Conservation (phyloP, 768 basidiomycete species). For the Lenzites betulinus region DNA sequence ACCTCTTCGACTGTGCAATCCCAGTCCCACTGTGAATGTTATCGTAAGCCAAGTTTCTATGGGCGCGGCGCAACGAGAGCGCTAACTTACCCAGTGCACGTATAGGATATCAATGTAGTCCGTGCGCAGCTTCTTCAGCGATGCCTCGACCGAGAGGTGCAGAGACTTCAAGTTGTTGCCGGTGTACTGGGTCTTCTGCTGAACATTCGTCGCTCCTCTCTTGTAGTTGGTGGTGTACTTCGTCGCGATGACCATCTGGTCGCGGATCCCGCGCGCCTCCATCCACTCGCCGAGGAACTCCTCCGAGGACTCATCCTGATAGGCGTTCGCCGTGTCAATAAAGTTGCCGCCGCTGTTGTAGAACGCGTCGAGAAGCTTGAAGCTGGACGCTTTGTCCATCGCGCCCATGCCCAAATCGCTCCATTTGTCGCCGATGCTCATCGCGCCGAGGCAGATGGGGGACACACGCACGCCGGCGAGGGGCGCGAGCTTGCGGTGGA, state of each 20-base stretch:
- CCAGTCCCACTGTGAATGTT: slow-evolving; percentile 37
- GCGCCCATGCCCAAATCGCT: slow-evolving; percentile 32
- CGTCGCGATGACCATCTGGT: slow-evolving; percentile 36
- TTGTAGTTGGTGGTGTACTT: slow-evolving; percentile 18
- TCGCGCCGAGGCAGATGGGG: slow-evolving; percentile 46
- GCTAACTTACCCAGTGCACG: slow-evolving; percentile 34
- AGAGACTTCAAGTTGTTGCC: slow-evolving; percentile 41
- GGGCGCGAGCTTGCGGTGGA: slow-evolving; percentile 39
- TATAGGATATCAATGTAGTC: slow-evolving; percentile 58
- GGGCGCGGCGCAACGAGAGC: background rate
- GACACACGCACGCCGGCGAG: slow-evolving; percentile 46
- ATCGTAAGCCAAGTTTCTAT: background rate
- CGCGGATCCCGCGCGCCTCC: slow-evolving; percentile 32
- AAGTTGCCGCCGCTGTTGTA: slow-evolving; percentile 43
- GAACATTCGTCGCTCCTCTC: background rate
- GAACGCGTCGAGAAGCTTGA: slow-evolving; percentile 25
- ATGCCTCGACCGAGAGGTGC: slow-evolving; percentile 31
- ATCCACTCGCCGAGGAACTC: slow-evolving; percentile 42
- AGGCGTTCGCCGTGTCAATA: slow-evolving; percentile 44
- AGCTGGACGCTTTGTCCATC: slow-evolving; percentile 41
- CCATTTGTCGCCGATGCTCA: slow-evolving; percentile 47
- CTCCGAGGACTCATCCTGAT: slow-evolving; percentile 35
- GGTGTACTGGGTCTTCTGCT: slow-evolving; percentile 40
- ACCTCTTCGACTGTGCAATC: slow-evolving; percentile 61
- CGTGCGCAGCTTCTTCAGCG: slow-evolving; percentile 51